Evolutionary conservation across 2,329 filamentous ascomycete species (phyloP), one percentile per base, ranked within the genome.

Genomic region (Decorospora gaudefroyi): DNA sequence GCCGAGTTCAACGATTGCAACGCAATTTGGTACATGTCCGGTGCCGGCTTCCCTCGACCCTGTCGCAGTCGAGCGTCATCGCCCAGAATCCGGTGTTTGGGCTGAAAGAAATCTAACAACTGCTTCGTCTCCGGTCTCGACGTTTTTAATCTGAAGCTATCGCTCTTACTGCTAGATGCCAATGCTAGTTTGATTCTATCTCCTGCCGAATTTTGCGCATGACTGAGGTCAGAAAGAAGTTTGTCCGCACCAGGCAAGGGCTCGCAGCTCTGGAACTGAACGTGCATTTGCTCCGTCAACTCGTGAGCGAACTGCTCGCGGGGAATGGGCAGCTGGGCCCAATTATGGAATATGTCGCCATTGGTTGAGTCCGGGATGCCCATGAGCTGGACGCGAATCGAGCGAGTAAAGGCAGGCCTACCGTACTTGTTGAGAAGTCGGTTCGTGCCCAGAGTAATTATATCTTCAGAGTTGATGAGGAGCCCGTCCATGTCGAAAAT

Each of bases 401-500:
- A 28, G 8, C 41, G 32, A 28, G 41, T 36, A 28, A 36, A 36
- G 33, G 32, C 31, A 30, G 41, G 41, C 31, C 32, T 36, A 12
- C 25, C 41, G 26, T 65, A 59, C 26, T 38, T 38, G 3, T 38
- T 23, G 23, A 38, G 35, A 38, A 38, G 35, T 38, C 25, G 35
- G 35, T 38, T 38, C 35, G 35, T 38, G 35, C 35, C 27, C 17
- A 28, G 38, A 32, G 29, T 42, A 42, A 28, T 28, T 10, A 65
- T 62, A 47, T 68, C 64, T 51, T 68, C 64, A 31, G 64, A 57
- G 46, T 67, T 62, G 46, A 67, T 58, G 37, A 68, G 61, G n/a
- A 64, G 53, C 1, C 65, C 64, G 30, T 68, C 65, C 49, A 68
- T 49, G 49, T 68, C 63, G 38, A 67, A 68, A 28, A 68, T 67